phyloP scores from a whole-genome alignment of 768 basidiomycete genomes.

The Chalciporus chontae region DNA sequence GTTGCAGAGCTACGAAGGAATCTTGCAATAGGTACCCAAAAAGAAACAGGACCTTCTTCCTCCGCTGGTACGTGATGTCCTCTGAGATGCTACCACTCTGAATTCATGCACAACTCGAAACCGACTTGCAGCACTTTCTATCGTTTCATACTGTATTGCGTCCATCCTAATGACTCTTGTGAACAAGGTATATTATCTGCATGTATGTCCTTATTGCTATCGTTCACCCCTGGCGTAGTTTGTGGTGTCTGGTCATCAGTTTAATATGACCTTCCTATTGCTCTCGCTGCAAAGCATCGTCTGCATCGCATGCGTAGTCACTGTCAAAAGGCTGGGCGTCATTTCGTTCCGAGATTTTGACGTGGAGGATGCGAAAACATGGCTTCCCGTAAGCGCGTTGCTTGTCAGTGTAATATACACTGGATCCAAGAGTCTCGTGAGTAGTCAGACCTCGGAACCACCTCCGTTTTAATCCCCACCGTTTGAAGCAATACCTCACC shows the following conservation, averaged over 20 bases:
- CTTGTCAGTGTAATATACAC: constrained; percentile 97
- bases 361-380: constrained; percentile 76
- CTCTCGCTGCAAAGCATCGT: constrained; percentile 89
- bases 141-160: constrained; percentile 85
- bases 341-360: constrained; percentile 87
- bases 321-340: constrained; percentile 70
- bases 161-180: constrained; percentile 96
- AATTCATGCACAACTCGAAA: not conserved
- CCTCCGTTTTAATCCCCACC: not conserved
- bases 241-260: constrained; percentile 88
- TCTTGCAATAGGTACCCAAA: constrained; percentile 37
- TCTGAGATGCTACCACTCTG: not conserved
- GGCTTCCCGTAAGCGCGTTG: constrained; percentile 93
- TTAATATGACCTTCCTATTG: constrained; percentile 96
- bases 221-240: constrained; percentile 48
- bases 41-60: constrained; percentile 12
- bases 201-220: not conserved
- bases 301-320: constrained; percentile 72
- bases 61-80: constrained; percentile 24
- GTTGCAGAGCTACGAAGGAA: constrained; percentile 54
- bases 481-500: constrained; percentile 82
- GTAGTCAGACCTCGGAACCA: constrained; percentile 29
- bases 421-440: constrained; percentile 91
- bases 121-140: constrained; percentile 63
- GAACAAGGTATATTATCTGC: constrained; percentile 68